Evolutionary conservation across 768 basidiomycete genomes (phyloP).

Genomic region (Serendipita sp.): DNA sequence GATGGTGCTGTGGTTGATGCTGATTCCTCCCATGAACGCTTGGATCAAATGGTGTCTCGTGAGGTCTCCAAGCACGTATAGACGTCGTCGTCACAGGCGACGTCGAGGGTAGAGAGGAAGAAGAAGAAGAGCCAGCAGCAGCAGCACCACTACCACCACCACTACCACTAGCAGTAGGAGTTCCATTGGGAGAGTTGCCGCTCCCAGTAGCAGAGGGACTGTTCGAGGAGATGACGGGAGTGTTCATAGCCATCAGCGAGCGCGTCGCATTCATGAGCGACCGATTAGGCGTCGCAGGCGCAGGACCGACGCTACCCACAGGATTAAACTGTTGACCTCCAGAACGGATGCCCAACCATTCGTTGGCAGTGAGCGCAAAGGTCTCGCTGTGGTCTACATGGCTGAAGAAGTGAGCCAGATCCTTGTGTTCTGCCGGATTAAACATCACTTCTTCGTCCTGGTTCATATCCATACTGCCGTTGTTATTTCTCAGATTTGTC

Average conservation of each 20-base stretch:
- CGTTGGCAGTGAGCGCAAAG: constrained; percentile 4
- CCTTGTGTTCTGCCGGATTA: constrained; percentile 3
- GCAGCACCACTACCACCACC: background rate
- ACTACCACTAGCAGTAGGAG: background rate
- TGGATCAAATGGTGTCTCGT: background rate
- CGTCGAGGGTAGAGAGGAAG: too few species aligned
- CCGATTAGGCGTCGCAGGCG: background rate
- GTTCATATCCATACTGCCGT: background rate
- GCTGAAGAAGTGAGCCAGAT: background rate
- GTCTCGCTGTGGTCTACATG: background rate
- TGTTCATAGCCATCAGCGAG: background rate
- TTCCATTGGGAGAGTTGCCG: background rate
- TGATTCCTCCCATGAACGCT: background rate
- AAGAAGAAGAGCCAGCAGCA: too few species aligned
- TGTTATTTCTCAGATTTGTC: background rate
- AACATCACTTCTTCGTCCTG: background rate
- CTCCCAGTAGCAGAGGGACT: background rate
- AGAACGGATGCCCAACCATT: background rate
- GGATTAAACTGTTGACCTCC: background rate
- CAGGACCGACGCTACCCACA: background rate
- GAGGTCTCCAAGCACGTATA: constrained; percentile 4
- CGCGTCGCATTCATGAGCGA: background rate
- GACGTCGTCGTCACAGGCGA: background rate
- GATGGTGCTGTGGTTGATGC: too few species aligned
- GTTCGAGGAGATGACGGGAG: background rate